These are phyloP conservation scores for Pseudogymnoascus sp. DNA, from an alignment of 2,329 filamentous ascomycete genomes.

Conservation along the genomic window DNA sequence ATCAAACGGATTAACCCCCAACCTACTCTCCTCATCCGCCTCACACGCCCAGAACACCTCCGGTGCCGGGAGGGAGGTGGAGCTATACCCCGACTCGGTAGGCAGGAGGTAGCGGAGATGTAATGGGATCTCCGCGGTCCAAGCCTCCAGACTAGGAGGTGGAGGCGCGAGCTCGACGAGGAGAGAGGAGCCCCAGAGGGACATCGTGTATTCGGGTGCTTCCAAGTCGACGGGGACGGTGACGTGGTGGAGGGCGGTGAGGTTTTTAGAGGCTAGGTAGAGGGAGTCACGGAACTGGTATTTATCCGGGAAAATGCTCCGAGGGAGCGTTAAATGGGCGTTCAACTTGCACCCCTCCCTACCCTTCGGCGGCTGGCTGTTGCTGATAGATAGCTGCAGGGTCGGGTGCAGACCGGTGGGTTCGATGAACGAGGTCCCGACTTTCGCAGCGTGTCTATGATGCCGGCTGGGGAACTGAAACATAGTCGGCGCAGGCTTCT, in stretches of 20 bases:
- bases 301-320: constrained; percentile 72
- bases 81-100: constrained; percentile 39
- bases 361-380: constrained; percentile 40
- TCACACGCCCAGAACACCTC: constrained; percentile 86
- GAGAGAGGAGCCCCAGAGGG: constrained; percentile 69
- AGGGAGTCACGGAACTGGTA: constrained; percentile 73
- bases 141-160: constrained; percentile 32
- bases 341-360: constrained; percentile 62
- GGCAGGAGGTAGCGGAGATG: constrained; percentile 78
- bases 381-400: constrained; percentile 57
- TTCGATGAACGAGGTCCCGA: constrained; percentile 53
- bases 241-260: constrained; percentile 58
- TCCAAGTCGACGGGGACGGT: constrained; percentile 80
- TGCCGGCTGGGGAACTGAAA: constrained; percentile 83
- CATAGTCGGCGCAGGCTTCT: constrained; percentile 62
- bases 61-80: constrained; percentile 65
- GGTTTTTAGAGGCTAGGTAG: constrained; percentile 73
- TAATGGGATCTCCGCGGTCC: constrained; percentile 66
- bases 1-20: constrained; percentile 77
- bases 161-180: constrained; percentile 63
- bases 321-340: constrained; percentile 75
- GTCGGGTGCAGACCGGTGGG: constrained; percentile 81
- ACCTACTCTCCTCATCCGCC: constrained; percentile 55
- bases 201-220: constrained; percentile 72
- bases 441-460: constrained; percentile 47